Evolutionary conservation across 495 filamentous ascomycete species (phyloP).

Genomic region (Lophiotrema nucula): DNA sequence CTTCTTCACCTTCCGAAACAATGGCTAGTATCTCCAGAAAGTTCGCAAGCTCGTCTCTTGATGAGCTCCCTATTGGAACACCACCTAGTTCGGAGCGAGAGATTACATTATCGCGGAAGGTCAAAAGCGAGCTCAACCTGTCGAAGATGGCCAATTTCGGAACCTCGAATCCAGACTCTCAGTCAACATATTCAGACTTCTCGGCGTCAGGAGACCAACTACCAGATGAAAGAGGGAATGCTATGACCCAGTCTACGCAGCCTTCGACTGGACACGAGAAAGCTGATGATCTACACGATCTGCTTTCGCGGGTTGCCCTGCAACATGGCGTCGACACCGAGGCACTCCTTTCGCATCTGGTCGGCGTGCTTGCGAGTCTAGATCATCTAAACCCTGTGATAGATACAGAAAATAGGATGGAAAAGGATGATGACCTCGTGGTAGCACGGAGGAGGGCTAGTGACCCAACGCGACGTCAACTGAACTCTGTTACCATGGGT

Average conservation of each 20-base stretch:
- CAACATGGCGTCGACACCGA: constrained; percentile 22
- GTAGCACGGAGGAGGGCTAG: too few relatives aligned
- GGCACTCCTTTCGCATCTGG: constrained; percentile 15
- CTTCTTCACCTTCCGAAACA: constrained; percentile 33
- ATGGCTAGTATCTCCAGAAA: constrained; percentile 37
- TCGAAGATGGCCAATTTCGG: constrained; percentile 1
- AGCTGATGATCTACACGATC: constrained; percentile 22
- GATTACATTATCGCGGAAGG: constrained; percentile 20
- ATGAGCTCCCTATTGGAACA: constrained; percentile 26
- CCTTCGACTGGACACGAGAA: too few relatives aligned
- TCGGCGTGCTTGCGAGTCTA: too few relatives aligned
- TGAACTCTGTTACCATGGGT: neutral
- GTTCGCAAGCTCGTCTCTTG: constrained; percentile 16
- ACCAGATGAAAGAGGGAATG: constrained; percentile 41
- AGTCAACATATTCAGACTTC: constrained; percentile 34
- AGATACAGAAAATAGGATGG: too few relatives aligned
- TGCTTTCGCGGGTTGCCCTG: constrained; percentile 23
- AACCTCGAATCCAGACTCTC: neutral
- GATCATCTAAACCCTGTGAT: too few relatives aligned
- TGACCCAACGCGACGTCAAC: neutral
- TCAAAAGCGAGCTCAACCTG: constrained; percentile 23
- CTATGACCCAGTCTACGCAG: too few relatives aligned
- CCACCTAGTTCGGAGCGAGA: constrained; percentile 10
- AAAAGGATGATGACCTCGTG: too few relatives aligned
- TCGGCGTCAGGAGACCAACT: constrained; percentile 36